Evolutionary conservation across 371 early-diverging fungal species (phyloP), one percentile per base, ranked within the genome.

Genomic region (Mortierella sp.): DNA sequence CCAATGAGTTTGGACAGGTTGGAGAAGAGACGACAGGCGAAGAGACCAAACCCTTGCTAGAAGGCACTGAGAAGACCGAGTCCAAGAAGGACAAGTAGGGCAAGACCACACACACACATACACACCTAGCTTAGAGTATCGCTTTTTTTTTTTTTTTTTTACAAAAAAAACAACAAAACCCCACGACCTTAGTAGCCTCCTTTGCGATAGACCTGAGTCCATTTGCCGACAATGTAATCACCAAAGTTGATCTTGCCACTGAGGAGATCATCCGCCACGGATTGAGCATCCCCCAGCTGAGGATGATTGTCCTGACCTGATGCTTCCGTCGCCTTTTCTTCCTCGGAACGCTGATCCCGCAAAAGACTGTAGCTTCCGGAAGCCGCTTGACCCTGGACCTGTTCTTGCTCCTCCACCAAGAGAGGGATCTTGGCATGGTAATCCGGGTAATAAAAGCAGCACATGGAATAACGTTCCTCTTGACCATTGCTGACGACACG

Each of bases 1-100:
- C 93, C 55, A 97, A 97, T 78, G 97, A 97, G 81, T 97, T 89
- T 84, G 96, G 95, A 26, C 95, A 95, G 72, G 93, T 94, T 6
- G 94, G 90, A 19, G 82, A 82, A 12, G 81, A 71, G 18, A 63
- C 66, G 5, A 52, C 67, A 12, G 23, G 41, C 28, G 26, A 64
- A 28, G 58, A 62, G 26, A 42, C 28, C 3, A 79, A 79, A 57
- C 61, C 78, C 52, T 34, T 61, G 49, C 19, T 65, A n/a, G 64
- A 67, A 49, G 64, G 53, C 26, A 52, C 67, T 46, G 63, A 73
- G 38, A 58, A 62, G 26, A 42, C 28, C 3, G 80, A 79, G 60
- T 64, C 78, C 52, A 82, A 81, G 72, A 80, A 82, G 65, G 64
- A 82, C 73, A 73, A 81, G 61, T 82, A 78, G 54, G 10, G 34